A percentile compares a stretch with the other conserved stretches of the same genome.
Evolutionary conservation across 73 alveolate genomes (phyloP).

Genomic region (Stentor coeruleus): DNA sequence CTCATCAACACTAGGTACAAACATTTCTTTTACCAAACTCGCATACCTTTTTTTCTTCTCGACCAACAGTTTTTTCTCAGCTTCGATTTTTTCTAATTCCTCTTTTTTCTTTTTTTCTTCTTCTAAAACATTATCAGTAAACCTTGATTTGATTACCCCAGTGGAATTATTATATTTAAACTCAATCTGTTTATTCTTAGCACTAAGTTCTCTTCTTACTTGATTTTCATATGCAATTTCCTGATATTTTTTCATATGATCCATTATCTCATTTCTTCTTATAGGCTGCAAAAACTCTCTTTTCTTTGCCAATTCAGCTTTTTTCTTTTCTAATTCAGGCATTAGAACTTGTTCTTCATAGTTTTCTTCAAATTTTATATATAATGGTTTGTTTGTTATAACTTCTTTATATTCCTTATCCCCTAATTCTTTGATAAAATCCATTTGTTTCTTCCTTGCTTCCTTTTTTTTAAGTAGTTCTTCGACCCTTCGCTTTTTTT

Average conservation of each 20-base stretch:
- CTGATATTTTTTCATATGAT: constrained; percentile 33
- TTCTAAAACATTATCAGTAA: constrained; percentile 5
- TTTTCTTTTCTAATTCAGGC: constrained; percentile 45
- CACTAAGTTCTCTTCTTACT: constrained; percentile 13
- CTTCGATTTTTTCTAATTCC: background rate
- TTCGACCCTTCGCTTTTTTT: background rate
- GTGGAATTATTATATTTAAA: background rate
- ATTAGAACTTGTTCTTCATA: constrained; percentile 28
- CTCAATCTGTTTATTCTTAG: constrained; percentile 5
- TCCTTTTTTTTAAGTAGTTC: background rate
- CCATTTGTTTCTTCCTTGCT: constrained; percentile 6
- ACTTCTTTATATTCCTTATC: constrained; percentile 18
- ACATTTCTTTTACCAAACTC: constrained; percentile 17
- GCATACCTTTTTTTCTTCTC: constrained; percentile 11
- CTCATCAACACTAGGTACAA: background rate
- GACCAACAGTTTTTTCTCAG: background rate
- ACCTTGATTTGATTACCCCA: background rate
- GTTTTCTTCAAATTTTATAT: constrained; percentile 26
- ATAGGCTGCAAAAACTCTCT: constrained; percentile 35
- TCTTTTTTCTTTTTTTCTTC: constrained; percentile 26
- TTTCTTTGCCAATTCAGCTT: constrained; percentile 31
- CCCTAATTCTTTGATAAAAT: background rate
- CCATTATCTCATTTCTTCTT: constrained; percentile 27
- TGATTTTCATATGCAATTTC: constrained; percentile 26
- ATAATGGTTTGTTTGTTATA: constrained; percentile 22